Conservation (phyloP, 2,329 filamentous ascomycete species). For the Venturia oleaginea region DNA sequence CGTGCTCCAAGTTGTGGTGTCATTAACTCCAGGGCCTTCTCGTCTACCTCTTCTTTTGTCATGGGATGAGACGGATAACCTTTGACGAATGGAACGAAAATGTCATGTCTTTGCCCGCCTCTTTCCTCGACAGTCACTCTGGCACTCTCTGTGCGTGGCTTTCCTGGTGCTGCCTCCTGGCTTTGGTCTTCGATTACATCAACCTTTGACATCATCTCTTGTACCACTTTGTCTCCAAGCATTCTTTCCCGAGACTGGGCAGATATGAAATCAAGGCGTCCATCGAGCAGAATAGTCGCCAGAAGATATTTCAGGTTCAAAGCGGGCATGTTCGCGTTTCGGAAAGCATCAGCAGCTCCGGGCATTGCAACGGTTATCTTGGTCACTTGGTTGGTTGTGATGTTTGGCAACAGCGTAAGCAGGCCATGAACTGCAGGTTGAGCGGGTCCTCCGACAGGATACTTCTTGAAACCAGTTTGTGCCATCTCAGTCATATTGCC, state of each 20-base stretch:
- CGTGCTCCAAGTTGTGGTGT: background rate
- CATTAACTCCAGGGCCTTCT: conserved; percentile 6
- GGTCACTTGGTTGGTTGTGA: background rate
- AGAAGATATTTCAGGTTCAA: conserved; percentile 9
- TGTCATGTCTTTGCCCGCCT: background rate
- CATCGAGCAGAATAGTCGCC: conserved; percentile 4
- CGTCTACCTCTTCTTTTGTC: conserved; percentile 5
- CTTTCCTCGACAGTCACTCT: background rate
- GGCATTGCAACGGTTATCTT: conserved; percentile 5
- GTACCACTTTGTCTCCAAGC: background rate
- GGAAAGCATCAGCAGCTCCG: conserved; percentile 5
- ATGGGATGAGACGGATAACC: conserved; percentile 10
- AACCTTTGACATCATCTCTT: background rate
- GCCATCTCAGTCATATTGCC: background rate
- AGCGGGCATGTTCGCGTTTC: conserved; percentile 5
- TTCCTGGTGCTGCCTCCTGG: background rate
- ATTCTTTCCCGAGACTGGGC: conserved; percentile 7
- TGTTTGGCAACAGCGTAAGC: conserved; percentile 7
- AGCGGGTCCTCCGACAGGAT: conserved; percentile 3
- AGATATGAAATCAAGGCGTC: conserved; percentile 6
- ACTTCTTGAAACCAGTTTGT: conserved; percentile 6
- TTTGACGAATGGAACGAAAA: conserved; percentile 9
- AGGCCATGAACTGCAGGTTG: conserved; percentile 10
- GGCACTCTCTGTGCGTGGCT: conserved; percentile 3
- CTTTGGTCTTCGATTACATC: conserved; percentile 2